Evolutionary conservation across 108 stramenopile species (phyloP).

Genomic region (Cyclotella kingstonii): DNA sequence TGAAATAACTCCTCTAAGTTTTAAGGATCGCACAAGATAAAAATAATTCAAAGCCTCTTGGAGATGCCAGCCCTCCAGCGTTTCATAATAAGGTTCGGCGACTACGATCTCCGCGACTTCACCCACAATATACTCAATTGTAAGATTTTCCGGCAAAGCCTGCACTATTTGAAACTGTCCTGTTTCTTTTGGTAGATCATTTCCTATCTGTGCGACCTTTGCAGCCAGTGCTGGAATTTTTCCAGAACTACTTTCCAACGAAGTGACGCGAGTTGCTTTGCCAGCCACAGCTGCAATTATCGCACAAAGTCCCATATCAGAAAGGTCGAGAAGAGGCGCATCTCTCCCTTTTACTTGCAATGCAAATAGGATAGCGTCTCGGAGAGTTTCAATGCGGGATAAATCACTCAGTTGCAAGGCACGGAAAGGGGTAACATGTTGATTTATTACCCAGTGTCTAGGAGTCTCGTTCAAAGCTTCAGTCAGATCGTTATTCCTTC

Average conservation of each 20-base stretch:
- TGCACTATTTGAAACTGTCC: conserved; percentile 47
- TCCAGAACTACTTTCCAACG: conserved; percentile 59
- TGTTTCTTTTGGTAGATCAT: conserved; percentile 36
- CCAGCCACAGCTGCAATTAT: conserved; percentile 61
- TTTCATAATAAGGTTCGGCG: conserved; percentile 81
- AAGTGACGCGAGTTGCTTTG: conserved; percentile 56
- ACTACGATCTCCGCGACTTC: conserved; percentile 57
- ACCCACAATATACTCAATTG: conserved; percentile 31
- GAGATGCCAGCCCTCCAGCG: conserved; percentile 67
- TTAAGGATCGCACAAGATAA: conserved; percentile 54
- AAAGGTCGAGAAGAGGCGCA: conserved; percentile 64
- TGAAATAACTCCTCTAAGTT: conserved; percentile 39
- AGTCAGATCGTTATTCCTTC: conserved; percentile 7
- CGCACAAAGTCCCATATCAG: conserved; percentile 74
- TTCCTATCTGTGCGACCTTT: conserved; percentile 66
- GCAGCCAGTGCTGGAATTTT: conserved; percentile 54
- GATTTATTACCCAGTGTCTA: background rate
- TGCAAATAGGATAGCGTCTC: conserved; percentile 41
- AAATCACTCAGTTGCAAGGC: conserved; percentile 71
- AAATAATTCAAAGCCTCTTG: conserved; percentile 76
- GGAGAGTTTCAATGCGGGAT: conserved; percentile 31
- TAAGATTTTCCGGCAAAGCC: conserved; percentile 47
- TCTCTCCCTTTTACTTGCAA: conserved; percentile 41
- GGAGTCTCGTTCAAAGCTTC: background rate
- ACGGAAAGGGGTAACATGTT: conserved; percentile 50